Evolutionary conservation across 2,329 filamentous ascomycete species (phyloP).

Genomic region (Aspergillus neoniger): DNA sequence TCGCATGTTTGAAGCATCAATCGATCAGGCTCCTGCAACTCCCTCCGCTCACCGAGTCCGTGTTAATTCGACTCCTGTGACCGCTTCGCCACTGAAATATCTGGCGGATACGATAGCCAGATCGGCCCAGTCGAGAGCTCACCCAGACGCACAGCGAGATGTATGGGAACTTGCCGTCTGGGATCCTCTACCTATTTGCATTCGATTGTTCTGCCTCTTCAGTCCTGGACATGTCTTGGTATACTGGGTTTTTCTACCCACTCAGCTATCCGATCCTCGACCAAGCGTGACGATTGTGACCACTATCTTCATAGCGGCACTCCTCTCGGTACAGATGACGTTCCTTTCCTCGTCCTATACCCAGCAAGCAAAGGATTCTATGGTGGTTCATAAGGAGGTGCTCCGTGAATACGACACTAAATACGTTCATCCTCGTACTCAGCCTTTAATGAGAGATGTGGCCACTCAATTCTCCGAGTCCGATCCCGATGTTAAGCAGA

Average conservation of each 20-base stretch:
- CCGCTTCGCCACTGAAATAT: constrained; percentile 76
- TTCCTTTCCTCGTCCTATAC: constrained; percentile 72
- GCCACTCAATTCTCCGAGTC: constrained; percentile 71
- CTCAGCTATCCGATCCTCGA: constrained; percentile 70
- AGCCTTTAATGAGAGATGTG: constrained; percentile 75
- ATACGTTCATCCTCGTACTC: constrained; percentile 87
- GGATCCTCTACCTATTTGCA: constrained; percentile 83
- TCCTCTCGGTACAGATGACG: constrained; percentile 76
- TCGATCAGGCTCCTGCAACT: constrained; percentile 74
- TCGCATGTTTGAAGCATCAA: constrained; percentile 82
- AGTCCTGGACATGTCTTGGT: constrained; percentile 90
- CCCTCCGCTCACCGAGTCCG: constrained; percentile 85
- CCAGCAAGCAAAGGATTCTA: constrained; percentile 81
- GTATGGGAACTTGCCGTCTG: constrained; percentile 95
- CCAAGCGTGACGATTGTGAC: constrained; percentile 86
- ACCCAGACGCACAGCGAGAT: constrained; percentile 73
- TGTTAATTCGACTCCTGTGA: constrained; percentile 78
- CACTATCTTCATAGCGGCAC: constrained; percentile 71
- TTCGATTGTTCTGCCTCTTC: constrained; percentile 85
- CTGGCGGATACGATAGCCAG: constrained; percentile 69
- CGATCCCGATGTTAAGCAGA: constrained; percentile 46
- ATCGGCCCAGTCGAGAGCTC: constrained; percentile 77
- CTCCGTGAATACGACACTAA: constrained; percentile 95
- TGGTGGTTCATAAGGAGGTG: constrained; percentile 86
- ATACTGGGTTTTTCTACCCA: constrained; percentile 84